Conservation (phyloP, 495 filamentous ascomycete species). For the Platismatia glauca region DNA sequence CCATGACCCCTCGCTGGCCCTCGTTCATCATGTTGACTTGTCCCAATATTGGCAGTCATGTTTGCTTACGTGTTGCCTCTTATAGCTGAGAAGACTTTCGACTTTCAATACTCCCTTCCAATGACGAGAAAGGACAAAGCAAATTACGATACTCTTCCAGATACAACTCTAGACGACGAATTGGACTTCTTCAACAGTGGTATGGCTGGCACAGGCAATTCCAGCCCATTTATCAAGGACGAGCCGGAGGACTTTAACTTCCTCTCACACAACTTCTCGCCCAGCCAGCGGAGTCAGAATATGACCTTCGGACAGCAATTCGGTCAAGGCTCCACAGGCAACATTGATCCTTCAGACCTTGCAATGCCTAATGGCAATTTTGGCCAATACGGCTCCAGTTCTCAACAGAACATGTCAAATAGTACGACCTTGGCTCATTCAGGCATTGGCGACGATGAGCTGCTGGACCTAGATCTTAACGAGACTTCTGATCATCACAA, state of each 20-base stretch:
- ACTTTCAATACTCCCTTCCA: slow-evolving; percentile 22
- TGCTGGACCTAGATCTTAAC: slow-evolving; percentile 44
- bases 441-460: slow-evolving; percentile 46
- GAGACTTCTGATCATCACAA: slow-evolving; percentile 24
- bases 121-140: slow-evolving; percentile 28
- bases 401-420: slow-evolving; percentile 44
- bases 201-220: slow-evolving; percentile 39
- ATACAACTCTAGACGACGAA: slow-evolving; percentile 31
- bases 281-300: slow-evolving; percentile 50
- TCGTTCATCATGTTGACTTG: not conserved
- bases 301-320: slow-evolving; percentile 57
- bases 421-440: slow-evolving; percentile 48
- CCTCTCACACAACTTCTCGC: slow-evolving; percentile 43
- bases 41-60: not conserved
- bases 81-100: slow-evolving; percentile 21
- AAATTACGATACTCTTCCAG: slow-evolving; percentile 28
- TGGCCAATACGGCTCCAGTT: slow-evolving; percentile 36
- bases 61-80: slow-evolving; percentile 15
- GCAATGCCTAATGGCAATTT: slow-evolving; percentile 53
- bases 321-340: slow-evolving; percentile 45
- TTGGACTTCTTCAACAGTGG: slow-evolving; percentile 32
- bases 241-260: slow-evolving; percentile 62
- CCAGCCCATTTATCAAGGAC: slow-evolving; percentile 66
- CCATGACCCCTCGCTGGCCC: too few species aligned
- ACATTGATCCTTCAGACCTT: slow-evolving; percentile 81